Evolutionary conservation across 345 rosid species (phyloP).

Genomic region (Arabis hirsuta): DNA sequence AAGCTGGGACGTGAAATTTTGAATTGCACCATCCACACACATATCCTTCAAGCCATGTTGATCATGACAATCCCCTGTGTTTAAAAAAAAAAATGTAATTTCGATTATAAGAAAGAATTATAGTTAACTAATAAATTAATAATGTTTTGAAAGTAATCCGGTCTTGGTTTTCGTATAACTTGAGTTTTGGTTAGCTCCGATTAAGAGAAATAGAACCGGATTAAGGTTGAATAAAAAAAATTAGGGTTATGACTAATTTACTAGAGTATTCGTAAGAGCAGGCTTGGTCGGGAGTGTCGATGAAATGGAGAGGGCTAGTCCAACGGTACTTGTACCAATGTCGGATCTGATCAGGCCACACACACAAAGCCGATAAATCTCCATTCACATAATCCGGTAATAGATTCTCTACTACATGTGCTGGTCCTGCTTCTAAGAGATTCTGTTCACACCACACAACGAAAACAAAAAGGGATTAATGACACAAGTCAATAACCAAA

Average conservation of each 20-base stretch:
- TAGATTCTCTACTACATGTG: constrained; percentile 64
- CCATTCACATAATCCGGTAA: constrained; percentile 82
- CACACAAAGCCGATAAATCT: constrained; percentile 81
- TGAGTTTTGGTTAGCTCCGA: constrained; percentile 10
- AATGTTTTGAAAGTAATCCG: background rate
- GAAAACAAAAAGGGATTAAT: background rate
- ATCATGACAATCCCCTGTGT: constrained; percentile 87
- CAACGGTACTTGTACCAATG: constrained; percentile 65
- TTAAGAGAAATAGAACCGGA: constrained; percentile 1
- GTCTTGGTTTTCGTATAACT: constrained; percentile 3
- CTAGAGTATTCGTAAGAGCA: constrained; percentile 85
- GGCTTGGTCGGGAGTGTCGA: constrained; percentile 86
- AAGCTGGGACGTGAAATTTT: constrained; percentile 92
- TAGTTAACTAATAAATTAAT: background rate
- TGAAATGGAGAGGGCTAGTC: constrained; percentile 82
- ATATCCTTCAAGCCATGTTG: constrained; percentile 55
- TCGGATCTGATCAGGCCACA: constrained; percentile 86
- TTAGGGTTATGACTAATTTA: constrained; percentile 44
- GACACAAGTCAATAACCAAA: constrained; percentile 1
- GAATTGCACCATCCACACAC: constrained; percentile 91
- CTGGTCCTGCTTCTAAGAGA: constrained; percentile 75
- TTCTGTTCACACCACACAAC: constrained; percentile 39
- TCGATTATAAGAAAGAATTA: background rate
- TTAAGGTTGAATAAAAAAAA: background rate
- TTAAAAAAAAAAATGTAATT: background rate